phyloP scores from a whole-genome alignment of 2,329 filamentous ascomycete species.

The Botryotinia convoluta region DNA sequence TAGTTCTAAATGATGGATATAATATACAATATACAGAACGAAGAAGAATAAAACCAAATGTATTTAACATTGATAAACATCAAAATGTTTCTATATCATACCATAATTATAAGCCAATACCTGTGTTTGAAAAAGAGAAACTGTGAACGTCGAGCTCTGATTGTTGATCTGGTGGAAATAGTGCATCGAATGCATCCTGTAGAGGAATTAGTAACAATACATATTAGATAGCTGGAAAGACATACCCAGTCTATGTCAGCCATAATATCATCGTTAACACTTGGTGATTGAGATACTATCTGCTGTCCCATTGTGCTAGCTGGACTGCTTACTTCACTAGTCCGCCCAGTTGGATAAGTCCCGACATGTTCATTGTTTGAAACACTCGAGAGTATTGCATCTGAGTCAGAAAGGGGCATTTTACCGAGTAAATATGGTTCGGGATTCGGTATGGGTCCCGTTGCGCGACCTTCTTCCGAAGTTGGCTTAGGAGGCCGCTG shows the following conservation, averaged over 20 bases:
- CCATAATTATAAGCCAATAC: not conserved
- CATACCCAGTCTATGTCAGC: constrained; percentile 64
- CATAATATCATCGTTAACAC: constrained; percentile 39
- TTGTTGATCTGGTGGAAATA: constrained; percentile 35
- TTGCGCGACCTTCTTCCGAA: not conserved
- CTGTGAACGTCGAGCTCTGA: constrained; percentile 12
- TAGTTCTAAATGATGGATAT: not conserved
- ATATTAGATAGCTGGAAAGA: constrained; percentile 37
- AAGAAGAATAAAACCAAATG: not conserved
- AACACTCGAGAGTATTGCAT: constrained; percentile 1
- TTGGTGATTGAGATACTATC: not conserved
- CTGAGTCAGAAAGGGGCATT: not conserved
- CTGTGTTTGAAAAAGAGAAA: not conserved
- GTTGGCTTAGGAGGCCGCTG: constrained; percentile 34
- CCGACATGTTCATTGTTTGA: not conserved
- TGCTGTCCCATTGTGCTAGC: not conserved
- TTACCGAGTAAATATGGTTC: not conserved
- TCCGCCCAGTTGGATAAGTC: not conserved
- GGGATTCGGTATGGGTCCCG: not conserved
- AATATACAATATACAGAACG: not conserved
- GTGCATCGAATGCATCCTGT: constrained; percentile 37
- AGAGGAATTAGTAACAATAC: not conserved
- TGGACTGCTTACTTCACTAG: not conserved
- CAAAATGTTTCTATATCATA: not conserved
- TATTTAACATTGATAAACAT: too few relatives aligned